Evolutionary conservation across 1,284 basidiomycete genomes (phyloP).

Genomic region (Papiliotrema flavescens): DNA sequence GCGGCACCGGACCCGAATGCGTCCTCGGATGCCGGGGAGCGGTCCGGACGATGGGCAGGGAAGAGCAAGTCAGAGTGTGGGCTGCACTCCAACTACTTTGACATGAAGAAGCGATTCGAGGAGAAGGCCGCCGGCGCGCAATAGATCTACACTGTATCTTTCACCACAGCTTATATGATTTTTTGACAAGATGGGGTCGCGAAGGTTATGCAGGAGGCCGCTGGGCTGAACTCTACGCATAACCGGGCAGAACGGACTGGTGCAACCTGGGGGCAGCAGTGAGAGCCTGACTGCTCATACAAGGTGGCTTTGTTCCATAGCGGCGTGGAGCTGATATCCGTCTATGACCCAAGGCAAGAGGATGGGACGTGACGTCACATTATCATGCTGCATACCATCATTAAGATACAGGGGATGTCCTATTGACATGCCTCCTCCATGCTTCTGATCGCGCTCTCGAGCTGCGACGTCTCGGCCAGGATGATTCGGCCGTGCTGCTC

Average conservation of each 20-base stretch:
- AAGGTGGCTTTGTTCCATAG: too few species aligned
- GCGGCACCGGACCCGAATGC: constrained; percentile 57
- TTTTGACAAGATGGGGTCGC: too few species aligned
- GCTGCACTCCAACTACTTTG: constrained; percentile 80
- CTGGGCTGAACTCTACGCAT: too few species aligned
- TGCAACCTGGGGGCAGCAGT: too few species aligned
- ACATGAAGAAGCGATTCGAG: constrained; percentile 50
- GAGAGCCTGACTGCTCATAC: too few species aligned
- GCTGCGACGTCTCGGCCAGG: constrained; percentile 55
- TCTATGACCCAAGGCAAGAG: too few species aligned
- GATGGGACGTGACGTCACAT: neutral
- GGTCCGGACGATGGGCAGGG: constrained; percentile 88
- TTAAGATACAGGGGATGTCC: neutral
- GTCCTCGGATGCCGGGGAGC: constrained; percentile 64
- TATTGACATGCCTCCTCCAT: constrained; percentile 43
- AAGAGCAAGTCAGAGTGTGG: constrained; percentile 93
- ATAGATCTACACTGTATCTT: neutral
- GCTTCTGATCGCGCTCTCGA: constrained; percentile 41
- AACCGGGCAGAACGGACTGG: too few species aligned
- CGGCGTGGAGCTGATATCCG: too few species aligned
- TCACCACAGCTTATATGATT: neutral
- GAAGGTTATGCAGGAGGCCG: too few species aligned
- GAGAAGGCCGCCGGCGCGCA: constrained; percentile 17
- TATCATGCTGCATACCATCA: neutral
- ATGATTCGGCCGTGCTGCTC: constrained; percentile 73